These are phyloP conservation scores for Dactylellina drechsleri DNA, from an alignment of 2,329 filamentous ascomycete genomes.

Conservation along the genomic window DNA sequence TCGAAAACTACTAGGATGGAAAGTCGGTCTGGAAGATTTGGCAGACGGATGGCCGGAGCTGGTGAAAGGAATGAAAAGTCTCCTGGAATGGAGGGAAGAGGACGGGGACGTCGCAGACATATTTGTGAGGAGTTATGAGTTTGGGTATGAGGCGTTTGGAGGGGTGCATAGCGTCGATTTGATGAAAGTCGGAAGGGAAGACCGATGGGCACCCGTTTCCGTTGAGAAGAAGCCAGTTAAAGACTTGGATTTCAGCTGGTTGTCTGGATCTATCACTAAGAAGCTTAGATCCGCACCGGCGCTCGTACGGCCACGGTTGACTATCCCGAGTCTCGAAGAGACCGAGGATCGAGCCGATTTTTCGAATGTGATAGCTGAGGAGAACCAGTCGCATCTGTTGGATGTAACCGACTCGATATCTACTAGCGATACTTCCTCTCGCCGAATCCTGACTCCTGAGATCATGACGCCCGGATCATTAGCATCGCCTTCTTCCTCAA, in stretches of 20 bases:
- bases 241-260: conserved; percentile 20
- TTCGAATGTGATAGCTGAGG: conserved; percentile 26
- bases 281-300: conserved; percentile 11
- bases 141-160: conserved; percentile 73
- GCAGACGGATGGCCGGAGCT: conserved; percentile 87
- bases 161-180: conserved; percentile 68
- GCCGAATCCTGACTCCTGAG: conserved; percentile 33
- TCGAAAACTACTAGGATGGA: conserved; percentile 75
- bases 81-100: conserved; percentile 79
- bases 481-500: conserved; percentile 29
- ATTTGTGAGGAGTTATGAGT: conserved; percentile 86
- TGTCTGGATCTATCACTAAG: conserved; percentile 4
- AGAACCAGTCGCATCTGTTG: conserved; percentile 20
- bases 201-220: conserved; percentile 44
- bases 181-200: conserved; percentile 60
- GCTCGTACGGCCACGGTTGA: conserved; percentile 6
- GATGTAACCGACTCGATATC: conserved; percentile 40
- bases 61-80: conserved; percentile 75
- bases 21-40: conserved; percentile 78
- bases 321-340: conserved; percentile 10
- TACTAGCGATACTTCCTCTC: conserved; percentile 49
- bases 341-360: conserved; percentile 37
- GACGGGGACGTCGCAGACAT: conserved; percentile 82
- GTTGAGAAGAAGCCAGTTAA: conserved; percentile 40
- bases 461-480: conserved; percentile 27